Evolutionary conservation across 257 asterid species (phyloP), one percentile per base, ranked within the genome.

Genomic region (Solanum pinnatisectum): DNA sequence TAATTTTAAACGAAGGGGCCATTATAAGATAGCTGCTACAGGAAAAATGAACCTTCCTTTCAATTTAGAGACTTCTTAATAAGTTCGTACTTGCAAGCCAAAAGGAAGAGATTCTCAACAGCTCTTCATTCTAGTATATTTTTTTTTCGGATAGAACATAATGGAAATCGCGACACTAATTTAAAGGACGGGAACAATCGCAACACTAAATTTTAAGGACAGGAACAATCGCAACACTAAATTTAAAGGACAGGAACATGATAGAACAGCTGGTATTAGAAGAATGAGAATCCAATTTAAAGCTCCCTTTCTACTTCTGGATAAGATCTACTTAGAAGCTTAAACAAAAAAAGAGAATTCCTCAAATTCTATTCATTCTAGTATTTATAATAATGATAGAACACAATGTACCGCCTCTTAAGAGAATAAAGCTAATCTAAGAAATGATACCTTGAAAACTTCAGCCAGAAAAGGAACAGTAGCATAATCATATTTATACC

Each of bases 381-480:
- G 84, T 25, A 25, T 7, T n/a, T n/a, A 5, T 25, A 40, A n/a
- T 13, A 78, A n/a, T 23, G 59, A 78, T 14, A 40, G 60, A 78
- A n/a, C 63, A n/a, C 67, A 44, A 15, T 79, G 67, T 79, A 79
- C 42, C 20, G 3, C 18, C 68, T 49, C 71, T 82, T 27, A 81
- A 5, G 10, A 1, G 5, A 30, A 27, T 42, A 46, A 46, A 27
- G 27, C 68, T 46, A 81, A 81, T 16, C 33, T 81, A 27, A 9
- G 85, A 81, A 79, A 81, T 30, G 42, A 46, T 89, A 97, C 99
- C 99, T 97, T 97, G 76, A 93, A 97, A 89, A 94, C 93, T 90
- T 97, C 99, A 92, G 99, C 99, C 84, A 96, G 99, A 89, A 97
- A 97, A 88, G 99, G 99, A 87, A 97, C 99, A 67, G 99, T 97